Evolutionary conservation across 371 early-diverging fungal genomes (phyloP).

Genomic region (Apophysomyces trapeziformis): DNA sequence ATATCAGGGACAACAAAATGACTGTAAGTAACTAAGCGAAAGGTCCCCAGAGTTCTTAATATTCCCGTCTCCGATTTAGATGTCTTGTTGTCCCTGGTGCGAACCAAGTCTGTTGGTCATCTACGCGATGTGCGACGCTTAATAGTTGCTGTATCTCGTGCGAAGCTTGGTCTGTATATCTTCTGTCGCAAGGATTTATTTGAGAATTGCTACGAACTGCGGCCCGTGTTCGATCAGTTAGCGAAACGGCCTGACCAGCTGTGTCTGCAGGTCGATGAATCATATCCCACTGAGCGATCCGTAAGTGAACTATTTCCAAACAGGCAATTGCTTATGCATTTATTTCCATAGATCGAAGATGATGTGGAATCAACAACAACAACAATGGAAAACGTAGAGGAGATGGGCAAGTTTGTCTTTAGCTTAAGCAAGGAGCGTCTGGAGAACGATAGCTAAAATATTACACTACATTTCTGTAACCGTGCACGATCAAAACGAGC

Average conservation of each 20-base stretch:
- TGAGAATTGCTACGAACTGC: constrained; percentile 76
- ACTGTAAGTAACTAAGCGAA: constrained; percentile 59
- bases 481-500: no score
- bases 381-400: constrained; percentile 54
- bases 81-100: constrained; percentile 92
- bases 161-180: constrained; percentile 92
- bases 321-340: background rate
- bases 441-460: constrained; percentile 19
- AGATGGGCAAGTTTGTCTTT: constrained; percentile 72
- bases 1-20: constrained; percentile 94
- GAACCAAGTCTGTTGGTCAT: constrained; percentile 89
- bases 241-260: constrained; percentile 53
- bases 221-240: constrained; percentile 65
- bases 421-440: constrained; percentile 78
- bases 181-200: constrained; percentile 80
- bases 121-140: constrained; percentile 89
- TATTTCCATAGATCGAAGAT: constrained; percentile 26
- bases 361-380: constrained; percentile 34
- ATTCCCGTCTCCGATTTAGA: constrained; percentile 38
- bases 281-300: constrained; percentile 47
- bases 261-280: constrained; percentile 64
- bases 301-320: constrained; percentile 17
- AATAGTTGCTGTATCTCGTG: constrained; percentile 91
- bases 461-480: no score
- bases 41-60: background rate